phyloP scores from a whole-genome alignment of 768 basidiomycete genomes.

The Crucibulum laeve region DNA sequence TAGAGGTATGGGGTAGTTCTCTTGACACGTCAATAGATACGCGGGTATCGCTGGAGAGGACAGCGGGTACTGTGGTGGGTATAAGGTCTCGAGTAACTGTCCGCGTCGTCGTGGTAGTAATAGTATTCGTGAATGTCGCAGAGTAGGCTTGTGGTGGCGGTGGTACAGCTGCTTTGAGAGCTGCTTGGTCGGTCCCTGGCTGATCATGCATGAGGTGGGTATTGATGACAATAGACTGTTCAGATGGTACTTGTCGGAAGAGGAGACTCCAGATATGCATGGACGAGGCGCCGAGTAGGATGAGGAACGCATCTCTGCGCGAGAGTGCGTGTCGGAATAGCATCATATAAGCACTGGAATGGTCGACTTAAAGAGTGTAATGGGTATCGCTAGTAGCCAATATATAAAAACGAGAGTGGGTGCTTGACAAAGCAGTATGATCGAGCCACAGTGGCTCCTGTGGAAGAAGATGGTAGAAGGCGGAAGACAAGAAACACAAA shows the following conservation, averaged over 20 bases:
- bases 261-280: slow-evolving; percentile 51
- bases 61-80: slow-evolving; percentile 3
- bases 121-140: slow-evolving; percentile 1
- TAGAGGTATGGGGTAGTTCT: slow-evolving; percentile 45
- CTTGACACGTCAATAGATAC: too few species aligned
- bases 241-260: slow-evolving; percentile 15
- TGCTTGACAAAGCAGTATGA: too few species aligned
- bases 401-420: too few species aligned
- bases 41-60: slow-evolving; percentile 11
- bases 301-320: slow-evolving; percentile 53
- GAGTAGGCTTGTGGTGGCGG: slow-evolving; percentile 1
- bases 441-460: too few species aligned
- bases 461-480: too few species aligned
- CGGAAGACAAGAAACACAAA: too few species aligned
- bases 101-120: slow-evolving; percentile 3
- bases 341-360: too few species aligned
- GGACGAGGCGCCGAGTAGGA: slow-evolving; percentile 51
- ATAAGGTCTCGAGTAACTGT: slow-evolving; percentile 6
- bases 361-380: too few species aligned
- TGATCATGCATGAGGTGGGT: slow-evolving; percentile 12
- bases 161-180: neutral
- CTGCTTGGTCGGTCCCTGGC: slow-evolving; percentile 1
- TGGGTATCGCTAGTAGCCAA: too few species aligned
- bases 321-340: slow-evolving; percentile 39
- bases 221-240: slow-evolving; percentile 27